Conservation (phyloP, 179 eudicot genomes). For the Drosera spatulata region DNA sequence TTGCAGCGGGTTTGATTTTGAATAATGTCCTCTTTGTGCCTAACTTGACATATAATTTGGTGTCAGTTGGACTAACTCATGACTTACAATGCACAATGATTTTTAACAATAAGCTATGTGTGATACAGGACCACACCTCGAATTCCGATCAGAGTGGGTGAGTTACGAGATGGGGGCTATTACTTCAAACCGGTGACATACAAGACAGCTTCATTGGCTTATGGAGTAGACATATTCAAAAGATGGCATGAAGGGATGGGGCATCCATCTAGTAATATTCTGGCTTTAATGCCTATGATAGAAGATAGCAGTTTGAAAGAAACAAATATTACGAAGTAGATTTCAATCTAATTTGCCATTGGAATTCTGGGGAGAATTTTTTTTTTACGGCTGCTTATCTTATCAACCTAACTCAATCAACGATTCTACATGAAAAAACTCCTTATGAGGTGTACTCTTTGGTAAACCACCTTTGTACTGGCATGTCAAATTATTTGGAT, state of each 20-base stretch:
- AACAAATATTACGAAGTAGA: neutral
- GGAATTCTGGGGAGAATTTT: neutral
- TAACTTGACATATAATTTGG: neutral
- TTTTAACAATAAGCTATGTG: neutral
- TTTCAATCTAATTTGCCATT: constrained; percentile 1
- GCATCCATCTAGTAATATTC: neutral
- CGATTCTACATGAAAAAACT: neutral
- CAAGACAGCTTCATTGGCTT: neutral
- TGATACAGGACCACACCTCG: neutral
- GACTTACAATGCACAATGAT: neutral
- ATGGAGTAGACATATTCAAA: neutral
- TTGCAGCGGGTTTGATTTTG: neutral
- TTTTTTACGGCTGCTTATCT: neutral
- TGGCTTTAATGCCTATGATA: neutral
- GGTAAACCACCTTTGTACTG: neutral
- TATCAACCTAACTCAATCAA: neutral
- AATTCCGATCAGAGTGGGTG: neutral
- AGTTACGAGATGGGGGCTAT: neutral
- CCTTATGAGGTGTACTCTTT: neutral
- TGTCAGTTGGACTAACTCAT: neutral
- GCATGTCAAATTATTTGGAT: constrained; percentile 4
- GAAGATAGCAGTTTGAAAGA: neutral
- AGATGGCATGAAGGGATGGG: neutral
- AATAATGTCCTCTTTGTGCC: neutral
- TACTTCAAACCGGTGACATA: neutral